Percentiles rank a stretch among this genome's conserved stretches.
phyloP scores from a whole-genome alignment of 768 basidiomycete species.

The Boletus pseudopeckii region DNA sequence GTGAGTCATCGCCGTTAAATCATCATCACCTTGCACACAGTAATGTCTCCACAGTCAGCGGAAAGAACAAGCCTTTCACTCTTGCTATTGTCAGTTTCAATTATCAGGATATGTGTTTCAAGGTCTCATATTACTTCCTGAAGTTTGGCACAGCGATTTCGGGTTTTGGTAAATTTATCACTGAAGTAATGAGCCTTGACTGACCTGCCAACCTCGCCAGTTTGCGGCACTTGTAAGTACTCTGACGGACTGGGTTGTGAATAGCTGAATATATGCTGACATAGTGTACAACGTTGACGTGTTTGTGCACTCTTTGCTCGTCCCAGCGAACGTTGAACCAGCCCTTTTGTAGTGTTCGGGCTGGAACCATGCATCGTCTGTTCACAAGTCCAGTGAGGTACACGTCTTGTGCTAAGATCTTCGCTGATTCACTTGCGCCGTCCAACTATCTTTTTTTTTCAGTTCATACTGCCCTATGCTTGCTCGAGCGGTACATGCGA shows the following conservation, averaged over 20 bases:
- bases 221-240: conserved; percentile 9
- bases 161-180: conserved; percentile 2
- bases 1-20: background rate
- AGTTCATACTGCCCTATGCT: conserved; percentile 1
- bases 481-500: background rate
- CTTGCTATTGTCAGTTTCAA: conserved; percentile 6
- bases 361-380: background rate
- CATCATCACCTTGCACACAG: background rate
- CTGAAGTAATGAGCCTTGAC: background rate
- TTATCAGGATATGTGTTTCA: background rate
- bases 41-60: conserved; percentile 9
- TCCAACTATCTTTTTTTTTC: background rate
- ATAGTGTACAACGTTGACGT: background rate
- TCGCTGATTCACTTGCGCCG: background rate
- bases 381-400: conserved; percentile 1
- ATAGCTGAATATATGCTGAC: background rate
- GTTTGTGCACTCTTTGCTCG: background rate
- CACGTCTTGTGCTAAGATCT: background rate
- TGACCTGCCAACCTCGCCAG: conserved; percentile 2
- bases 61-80: conserved; percentile 12
- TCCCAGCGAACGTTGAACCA: background rate
- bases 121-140: background rate
- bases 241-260: background rate
- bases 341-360: background rate
- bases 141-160: background rate